These are phyloP conservation scores for Acer yangbiense DNA, from an alignment of 345 rosid genomes.

Conservation along the genomic window DNA sequence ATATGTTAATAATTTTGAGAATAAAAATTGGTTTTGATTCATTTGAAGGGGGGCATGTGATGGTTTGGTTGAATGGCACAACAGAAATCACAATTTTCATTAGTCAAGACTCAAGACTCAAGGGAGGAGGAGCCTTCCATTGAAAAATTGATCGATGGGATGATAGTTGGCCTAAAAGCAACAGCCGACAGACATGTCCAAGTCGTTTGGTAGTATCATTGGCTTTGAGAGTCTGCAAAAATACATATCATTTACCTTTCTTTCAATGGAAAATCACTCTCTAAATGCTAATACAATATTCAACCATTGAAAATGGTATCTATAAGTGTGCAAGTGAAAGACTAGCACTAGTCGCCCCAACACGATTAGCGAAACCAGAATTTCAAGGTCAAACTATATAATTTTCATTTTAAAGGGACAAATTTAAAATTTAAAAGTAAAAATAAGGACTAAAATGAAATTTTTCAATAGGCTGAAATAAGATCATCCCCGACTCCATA, in stretches of 20 bases:
- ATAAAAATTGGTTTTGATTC: neutral
- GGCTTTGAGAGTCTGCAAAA: neutral
- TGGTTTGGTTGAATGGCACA: neutral
- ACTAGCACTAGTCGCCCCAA: neutral
- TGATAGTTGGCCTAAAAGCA: neutral
- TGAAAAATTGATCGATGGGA: neutral
- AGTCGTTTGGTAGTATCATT: neutral
- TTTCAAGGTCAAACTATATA: no score
- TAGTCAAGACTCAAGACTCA: neutral
- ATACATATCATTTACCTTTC: no score
- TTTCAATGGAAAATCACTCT: neutral
- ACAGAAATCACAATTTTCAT: neutral
- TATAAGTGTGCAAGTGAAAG: no score
- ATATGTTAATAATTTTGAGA: neutral
- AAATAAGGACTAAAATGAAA: no score
- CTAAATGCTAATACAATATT: no score
- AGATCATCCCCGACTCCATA: no score
- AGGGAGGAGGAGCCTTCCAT: neutral
- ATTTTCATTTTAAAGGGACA: no score
- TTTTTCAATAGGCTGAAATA: no score
- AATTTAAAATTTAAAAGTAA: no score
- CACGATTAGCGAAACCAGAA: neutral
- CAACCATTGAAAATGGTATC: no score
- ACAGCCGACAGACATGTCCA: neutral
- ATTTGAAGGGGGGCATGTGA: neutral